Conservation (phyloP, 139 green algal species). For the Klebsormidium nitens region DNA sequence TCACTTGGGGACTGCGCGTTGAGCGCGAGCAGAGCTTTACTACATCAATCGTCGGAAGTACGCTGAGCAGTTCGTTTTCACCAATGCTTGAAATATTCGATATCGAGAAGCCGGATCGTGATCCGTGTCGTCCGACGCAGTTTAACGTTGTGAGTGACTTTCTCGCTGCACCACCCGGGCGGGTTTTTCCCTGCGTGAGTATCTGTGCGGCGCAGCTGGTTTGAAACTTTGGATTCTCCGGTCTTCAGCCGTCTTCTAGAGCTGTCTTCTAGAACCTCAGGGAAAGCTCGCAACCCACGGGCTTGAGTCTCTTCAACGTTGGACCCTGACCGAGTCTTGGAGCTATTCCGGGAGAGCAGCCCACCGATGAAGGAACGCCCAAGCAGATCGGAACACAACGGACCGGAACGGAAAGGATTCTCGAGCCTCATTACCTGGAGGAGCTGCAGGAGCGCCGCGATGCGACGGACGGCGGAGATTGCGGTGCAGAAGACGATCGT, state of each 20-base stretch:
- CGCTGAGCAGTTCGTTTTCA: no score
- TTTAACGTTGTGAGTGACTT: no score
- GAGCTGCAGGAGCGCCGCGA: conserved; percentile 73
- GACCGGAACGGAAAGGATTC: not conserved
- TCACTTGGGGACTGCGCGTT: no score
- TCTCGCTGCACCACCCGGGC: no score
- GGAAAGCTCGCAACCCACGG: not conserved
- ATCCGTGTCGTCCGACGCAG: no score
- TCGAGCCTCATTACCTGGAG: conserved; percentile 63
- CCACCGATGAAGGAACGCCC: not conserved
- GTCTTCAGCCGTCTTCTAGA: not conserved
- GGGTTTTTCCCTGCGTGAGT: no score
- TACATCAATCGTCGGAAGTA: no score
- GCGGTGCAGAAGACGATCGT: conserved; percentile 94
- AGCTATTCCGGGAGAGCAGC: not conserved
- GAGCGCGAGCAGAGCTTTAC: no score
- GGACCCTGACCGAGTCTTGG: not conserved
- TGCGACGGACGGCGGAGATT: conserved; percentile 63
- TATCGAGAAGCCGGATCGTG: no score
- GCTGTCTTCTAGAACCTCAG: not conserved
- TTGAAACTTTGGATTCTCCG: no score
- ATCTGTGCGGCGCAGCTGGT: no score
- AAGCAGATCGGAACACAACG: not conserved
- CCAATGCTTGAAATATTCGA: no score
- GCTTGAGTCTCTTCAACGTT: not conserved